These are phyloP conservation scores for Herpetospermum pedunculosum DNA, from an alignment of 306 rosid species.

Conservation along the genomic window DNA sequence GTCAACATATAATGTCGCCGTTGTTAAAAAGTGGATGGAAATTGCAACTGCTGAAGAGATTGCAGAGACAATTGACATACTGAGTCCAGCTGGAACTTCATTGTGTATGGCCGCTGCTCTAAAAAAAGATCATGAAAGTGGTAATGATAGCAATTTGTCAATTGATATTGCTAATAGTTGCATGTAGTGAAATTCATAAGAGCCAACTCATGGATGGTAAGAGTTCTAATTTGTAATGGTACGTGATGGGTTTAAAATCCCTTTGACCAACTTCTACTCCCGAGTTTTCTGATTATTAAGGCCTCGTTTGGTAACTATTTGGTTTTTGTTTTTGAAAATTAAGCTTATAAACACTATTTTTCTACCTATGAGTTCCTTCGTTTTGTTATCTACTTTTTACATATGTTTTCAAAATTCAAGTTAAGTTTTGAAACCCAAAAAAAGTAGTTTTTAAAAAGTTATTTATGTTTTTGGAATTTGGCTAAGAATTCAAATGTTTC, in stretches of 20 bases:
- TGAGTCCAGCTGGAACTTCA: constrained; percentile 77
- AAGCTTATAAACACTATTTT: too few species aligned
- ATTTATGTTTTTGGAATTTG: too few species aligned
- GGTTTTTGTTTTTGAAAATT: too few species aligned
- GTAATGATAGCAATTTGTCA: constrained; percentile 27
- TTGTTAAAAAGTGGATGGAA: constrained; percentile 92
- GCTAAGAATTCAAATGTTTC: too few species aligned
- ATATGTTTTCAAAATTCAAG: too few species aligned
- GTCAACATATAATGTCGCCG: constrained; percentile 85
- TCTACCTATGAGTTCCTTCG: too few species aligned
- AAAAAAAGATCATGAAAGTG: constrained; percentile 89
- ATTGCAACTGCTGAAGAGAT: constrained; percentile 77
- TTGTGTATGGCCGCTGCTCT: constrained; percentile 97
- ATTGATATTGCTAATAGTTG: not conserved
- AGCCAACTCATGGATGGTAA: not conserved
- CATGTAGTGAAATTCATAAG: not conserved
- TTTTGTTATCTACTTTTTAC: too few species aligned
- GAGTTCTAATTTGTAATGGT: not conserved
- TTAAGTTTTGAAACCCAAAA: too few species aligned
- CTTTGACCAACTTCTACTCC: not conserved
- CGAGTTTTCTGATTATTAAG: not conserved
- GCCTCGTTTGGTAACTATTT: too few species aligned
- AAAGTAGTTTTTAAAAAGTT: too few species aligned
- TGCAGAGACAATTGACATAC: constrained; percentile 72
- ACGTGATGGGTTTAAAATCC: not conserved